A percentile compares a stretch with the other conserved stretches of the same genome.
phyloP scores from a whole-genome alignment of 1,284 basidiomycete genomes.

The Entoloma clypeatum region DNA sequence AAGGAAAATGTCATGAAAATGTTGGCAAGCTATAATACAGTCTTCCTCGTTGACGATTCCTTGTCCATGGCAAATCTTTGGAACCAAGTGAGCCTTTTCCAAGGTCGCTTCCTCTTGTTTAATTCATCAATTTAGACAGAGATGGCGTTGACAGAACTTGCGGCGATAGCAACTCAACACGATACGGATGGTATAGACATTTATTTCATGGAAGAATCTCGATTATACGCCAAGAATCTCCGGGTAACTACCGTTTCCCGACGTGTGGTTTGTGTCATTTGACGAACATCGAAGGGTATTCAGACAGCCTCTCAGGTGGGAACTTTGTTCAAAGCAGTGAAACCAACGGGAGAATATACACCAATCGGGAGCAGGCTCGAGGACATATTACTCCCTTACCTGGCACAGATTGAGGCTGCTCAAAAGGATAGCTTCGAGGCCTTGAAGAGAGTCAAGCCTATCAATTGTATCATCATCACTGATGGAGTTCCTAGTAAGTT shows the following conservation, averaged over 20 bases:
- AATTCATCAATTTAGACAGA: slow-evolving; percentile 30
- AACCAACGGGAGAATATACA: slow-evolving; percentile 43
- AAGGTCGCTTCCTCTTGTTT: neutral
- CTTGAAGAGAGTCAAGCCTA: slow-evolving; percentile 43
- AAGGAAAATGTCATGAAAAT: slow-evolving; percentile 43
- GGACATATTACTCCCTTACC: slow-evolving; percentile 40
- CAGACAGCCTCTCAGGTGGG: slow-evolving; percentile 27
- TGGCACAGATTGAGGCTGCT: slow-evolving; percentile 40
- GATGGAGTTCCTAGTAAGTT: slow-evolving; percentile 55
- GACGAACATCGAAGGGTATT: too few relatives aligned
- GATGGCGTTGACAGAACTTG: slow-evolving; percentile 40
- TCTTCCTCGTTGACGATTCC: slow-evolving; percentile 58
- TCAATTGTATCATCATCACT: slow-evolving; percentile 60
- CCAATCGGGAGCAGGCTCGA: slow-evolving; percentile 50
- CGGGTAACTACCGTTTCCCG: neutral
- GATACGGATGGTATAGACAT: slow-evolving; percentile 50
- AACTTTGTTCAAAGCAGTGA: slow-evolving; percentile 40
- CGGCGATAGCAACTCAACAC: slow-evolving; percentile 39
- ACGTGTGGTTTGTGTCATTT: too few relatives aligned
- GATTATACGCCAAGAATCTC: slow-evolving; percentile 11
- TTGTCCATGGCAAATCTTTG: slow-evolving; percentile 52
- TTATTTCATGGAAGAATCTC: slow-evolving; percentile 41
- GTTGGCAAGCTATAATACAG: slow-evolving; percentile 46
- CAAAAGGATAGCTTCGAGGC: slow-evolving; percentile 28
- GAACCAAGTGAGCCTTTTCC: slow-evolving; percentile 36